phyloP scores from a whole-genome alignment of 371 early-diverging fungal genomes.

The Rhizomucor pusillus region DNA sequence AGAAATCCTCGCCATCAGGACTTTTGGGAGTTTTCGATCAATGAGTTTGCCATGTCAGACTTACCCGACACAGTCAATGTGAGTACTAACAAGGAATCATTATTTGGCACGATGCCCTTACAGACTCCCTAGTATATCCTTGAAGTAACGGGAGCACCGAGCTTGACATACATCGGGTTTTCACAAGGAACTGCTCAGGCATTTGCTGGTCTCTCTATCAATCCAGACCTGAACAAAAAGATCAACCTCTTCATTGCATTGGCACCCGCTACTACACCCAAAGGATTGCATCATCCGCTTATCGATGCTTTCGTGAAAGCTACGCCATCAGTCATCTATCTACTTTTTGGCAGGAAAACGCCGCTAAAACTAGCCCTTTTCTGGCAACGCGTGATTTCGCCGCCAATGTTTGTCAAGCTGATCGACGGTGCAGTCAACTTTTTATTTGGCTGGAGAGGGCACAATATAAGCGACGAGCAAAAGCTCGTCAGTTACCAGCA shows the following conservation, averaged over 20 bases:
- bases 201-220: conserved; percentile 87
- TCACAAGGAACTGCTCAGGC: conserved; percentile 94
- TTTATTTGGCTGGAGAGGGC: conserved; percentile 86
- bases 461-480: conserved; percentile 69
- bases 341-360: conserved; percentile 87
- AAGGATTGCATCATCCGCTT: conserved; percentile 75
- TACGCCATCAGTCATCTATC: conserved; percentile 85
- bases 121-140: conserved; percentile 68
- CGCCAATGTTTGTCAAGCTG: conserved; percentile 70
- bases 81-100: conserved; percentile 25
- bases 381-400: conserved; percentile 82
- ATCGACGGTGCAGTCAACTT: conserved; percentile 75
- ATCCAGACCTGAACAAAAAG: conserved; percentile 74
- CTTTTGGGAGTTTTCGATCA: conserved; percentile 95
- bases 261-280: conserved; percentile 91
- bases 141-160: conserved; percentile 69
- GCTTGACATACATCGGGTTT: conserved; percentile 92
- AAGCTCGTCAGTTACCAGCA: conserved; percentile 86
- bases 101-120: neutral
- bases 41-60: conserved; percentile 87
- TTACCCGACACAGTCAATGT: conserved; percentile 84
- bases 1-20: conserved; percentile 63
- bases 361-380: conserved; percentile 80
- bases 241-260: conserved; percentile 88
- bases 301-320: conserved; percentile 84